phyloP scores from a whole-genome alignment of 2,329 filamentous ascomycete species.

The Diplocarpon mali region DNA sequence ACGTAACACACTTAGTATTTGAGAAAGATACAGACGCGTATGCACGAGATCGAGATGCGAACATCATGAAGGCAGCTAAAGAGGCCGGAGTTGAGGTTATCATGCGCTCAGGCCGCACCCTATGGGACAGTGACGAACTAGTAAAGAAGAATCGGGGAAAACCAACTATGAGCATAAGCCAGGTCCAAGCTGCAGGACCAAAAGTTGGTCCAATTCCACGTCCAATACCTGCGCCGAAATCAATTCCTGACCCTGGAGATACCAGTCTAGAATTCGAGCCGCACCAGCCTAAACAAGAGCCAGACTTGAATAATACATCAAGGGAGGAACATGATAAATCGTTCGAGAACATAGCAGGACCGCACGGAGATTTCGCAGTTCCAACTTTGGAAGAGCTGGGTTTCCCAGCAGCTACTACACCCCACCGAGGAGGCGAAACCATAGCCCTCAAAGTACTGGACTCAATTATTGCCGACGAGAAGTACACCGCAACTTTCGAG shows the following conservation, averaged over 20 bases:
- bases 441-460: constrained; percentile 47
- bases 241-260: constrained; percentile 53
- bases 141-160: constrained; percentile 54
- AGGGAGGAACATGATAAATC: constrained; percentile 43
- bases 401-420: constrained; percentile 54
- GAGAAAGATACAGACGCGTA: constrained; percentile 72
- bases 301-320: constrained; percentile 49
- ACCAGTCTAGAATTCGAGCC: constrained; percentile 49
- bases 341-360: constrained; percentile 53
- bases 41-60: constrained; percentile 50
- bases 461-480: constrained; percentile 47
- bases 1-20: constrained; percentile 65
- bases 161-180: constrained; percentile 63
- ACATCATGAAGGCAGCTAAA: constrained; percentile 46
- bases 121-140: constrained; percentile 64
- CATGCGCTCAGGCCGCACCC: constrained; percentile 51
- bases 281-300: constrained; percentile 36
- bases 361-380: constrained; percentile 56
- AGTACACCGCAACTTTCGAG: constrained; percentile 62
- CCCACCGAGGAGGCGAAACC: constrained; percentile 61
- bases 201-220: constrained; percentile 51
- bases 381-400: constrained; percentile 63
- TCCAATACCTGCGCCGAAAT: constrained; percentile 48
- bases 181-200: constrained; percentile 51
- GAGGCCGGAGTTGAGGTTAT: constrained; percentile 58